Percentiles rank a stretch among this genome's conserved stretches.
phyloP scores from a whole-genome alignment of 495 filamentous ascomycete species.

The Antarctomyces pellizariae region DNA sequence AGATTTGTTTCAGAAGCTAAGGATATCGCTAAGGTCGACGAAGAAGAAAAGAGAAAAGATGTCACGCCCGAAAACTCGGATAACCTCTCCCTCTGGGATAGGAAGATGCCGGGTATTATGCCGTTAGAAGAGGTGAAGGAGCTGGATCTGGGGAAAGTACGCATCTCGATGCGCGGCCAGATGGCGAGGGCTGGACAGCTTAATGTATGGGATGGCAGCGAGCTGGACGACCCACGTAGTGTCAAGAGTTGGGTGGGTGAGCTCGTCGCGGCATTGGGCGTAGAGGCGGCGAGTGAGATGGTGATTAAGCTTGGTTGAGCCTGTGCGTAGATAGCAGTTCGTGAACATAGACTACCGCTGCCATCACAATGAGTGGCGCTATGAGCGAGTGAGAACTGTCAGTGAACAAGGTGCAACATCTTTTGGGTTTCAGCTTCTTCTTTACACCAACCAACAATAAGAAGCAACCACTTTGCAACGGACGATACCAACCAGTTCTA shows the following conservation, averaged over 20 bases:
- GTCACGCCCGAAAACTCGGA: not conserved
- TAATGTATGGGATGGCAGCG: constrained; percentile 38
- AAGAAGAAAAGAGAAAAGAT: not conserved
- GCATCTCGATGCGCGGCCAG: constrained; percentile 13
- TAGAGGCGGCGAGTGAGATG: constrained; percentile 34
- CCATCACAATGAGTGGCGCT: not conserved
- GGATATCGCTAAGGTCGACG: not conserved
- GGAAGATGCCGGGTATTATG: constrained; percentile 58
- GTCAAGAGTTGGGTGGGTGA: constrained; percentile 51
- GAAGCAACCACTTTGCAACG: too few relatives aligned
- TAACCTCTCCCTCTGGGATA: constrained; percentile 32
- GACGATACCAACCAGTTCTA: too few relatives aligned
- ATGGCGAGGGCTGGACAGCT: constrained; percentile 26
- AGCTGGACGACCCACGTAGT: constrained; percentile 23
- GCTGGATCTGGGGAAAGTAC: constrained; percentile 35
- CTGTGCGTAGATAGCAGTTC: too few relatives aligned
- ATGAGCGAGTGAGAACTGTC: not conserved
- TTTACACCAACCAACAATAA: too few relatives aligned
- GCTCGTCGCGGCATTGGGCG: constrained; percentile 53
- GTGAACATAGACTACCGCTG: too few relatives aligned
- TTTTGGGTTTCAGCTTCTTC: too few relatives aligned
- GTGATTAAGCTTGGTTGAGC: constrained; percentile 14
- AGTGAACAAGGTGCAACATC: too few relatives aligned
- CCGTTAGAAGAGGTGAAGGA: constrained; percentile 33
- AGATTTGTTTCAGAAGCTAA: constrained; percentile 27